Percentiles rank a stretch among this genome's conserved stretches.
Conservation (phyloP, 2,329 filamentous ascomycete genomes). For the Xylaria sp. region DNA sequence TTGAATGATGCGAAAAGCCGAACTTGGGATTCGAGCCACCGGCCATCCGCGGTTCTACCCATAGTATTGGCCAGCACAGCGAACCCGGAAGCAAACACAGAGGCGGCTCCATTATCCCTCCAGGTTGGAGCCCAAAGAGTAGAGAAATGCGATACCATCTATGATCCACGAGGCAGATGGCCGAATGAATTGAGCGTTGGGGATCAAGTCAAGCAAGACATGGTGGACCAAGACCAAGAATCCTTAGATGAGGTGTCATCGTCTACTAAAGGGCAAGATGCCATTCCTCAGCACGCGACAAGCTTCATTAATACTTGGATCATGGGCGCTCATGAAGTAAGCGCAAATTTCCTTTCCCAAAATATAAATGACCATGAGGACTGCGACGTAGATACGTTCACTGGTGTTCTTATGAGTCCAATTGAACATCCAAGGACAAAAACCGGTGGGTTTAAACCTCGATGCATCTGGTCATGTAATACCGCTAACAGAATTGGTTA, state of each 20-base stretch:
- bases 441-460: conserved; percentile 24
- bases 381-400: conserved; percentile 53
- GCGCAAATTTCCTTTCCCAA: conserved; percentile 47
- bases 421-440: conserved; percentile 50
- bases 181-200: background rate
- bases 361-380: conserved; percentile 47
- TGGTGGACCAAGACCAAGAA: conserved; percentile 12
- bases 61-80: background rate
- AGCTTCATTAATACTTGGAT: conserved; percentile 39
- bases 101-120: background rate
- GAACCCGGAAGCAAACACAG: background rate
- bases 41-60: background rate
- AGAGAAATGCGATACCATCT: background rate
- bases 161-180: conserved; percentile 17
- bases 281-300: conserved; percentile 13
- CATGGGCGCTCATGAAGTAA: conserved; percentile 22
- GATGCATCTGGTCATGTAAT: background rate
- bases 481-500: conserved; percentile 13
- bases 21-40: background rate
- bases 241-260: conserved; percentile 8
- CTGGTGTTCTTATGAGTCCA: conserved; percentile 50
- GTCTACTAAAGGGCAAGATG: background rate
- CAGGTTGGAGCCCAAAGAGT: background rate
- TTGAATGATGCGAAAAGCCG: background rate
- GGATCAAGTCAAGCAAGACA: conserved; percentile 1